Base-by-base conservation (phyloP, 1,139 yeast species). In the Zygosaccharomyces pseudobailii region DNA sequence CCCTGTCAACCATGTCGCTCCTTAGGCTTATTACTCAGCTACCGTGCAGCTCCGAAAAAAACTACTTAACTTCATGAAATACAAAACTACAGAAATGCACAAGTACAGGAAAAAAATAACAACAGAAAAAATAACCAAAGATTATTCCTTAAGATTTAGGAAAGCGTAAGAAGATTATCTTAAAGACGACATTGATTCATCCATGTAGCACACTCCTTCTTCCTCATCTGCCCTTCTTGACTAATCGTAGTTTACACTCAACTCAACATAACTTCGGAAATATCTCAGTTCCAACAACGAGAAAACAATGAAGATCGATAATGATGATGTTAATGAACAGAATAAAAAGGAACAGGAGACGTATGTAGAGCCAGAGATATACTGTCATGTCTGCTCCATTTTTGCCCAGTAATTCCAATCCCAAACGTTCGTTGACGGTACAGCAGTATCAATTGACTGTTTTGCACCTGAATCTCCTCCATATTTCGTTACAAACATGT, bases 321-420 rank as follows among this genome's bases (percentile, higher is more conserved):
- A 13, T 13, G 17, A 13, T 13, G 17, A 13, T 13, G 17, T 13
- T 17, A 38, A 23, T 23, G 25, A 10, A 31, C 25, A 22, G 17
- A 21, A 27, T 24, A 34, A 34, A 34, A 17, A 36, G 13, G 23
- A 19, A 34, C 19, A 34, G 25, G 25, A 6, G 7, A 36, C 24
- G 7, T 6, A 20, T 20, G 27, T n/a, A 10, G n/a, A 4, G 10
- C n/a, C 25, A 19, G 13, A 17, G 13, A 6, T 21, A 35, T n/a
- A 8, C 24, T 27, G 28, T 38, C 27, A 38, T 6, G 34, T 31
- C 34, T 39, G 45, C 32, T 42, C 48, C 22, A 49, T 36, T 17
- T 42, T 49, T 25, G 57, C 51, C 68, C 68, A 63, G 41, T 53
- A 62, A 30, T 55, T 56, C 68, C 68, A 63, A 46, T 63, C 59